Percentiles rank a stretch among this genome's conserved stretches.
Evolutionary conservation across 2,329 filamentous ascomycete species (phyloP).

Genomic region (Talaromyces islandicus): DNA sequence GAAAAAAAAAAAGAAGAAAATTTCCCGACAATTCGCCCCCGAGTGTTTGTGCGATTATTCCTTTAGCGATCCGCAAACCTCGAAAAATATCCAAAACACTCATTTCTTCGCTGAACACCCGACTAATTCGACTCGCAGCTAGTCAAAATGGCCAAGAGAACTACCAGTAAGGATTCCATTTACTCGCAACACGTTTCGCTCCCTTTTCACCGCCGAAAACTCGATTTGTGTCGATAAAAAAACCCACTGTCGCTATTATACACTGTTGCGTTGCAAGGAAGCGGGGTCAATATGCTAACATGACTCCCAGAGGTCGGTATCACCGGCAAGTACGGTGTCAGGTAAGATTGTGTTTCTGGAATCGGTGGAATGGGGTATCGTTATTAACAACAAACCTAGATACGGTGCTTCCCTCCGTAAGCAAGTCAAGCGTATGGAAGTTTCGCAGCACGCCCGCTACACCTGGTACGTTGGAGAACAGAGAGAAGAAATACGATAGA

Average conservation of each 20-base stretch:
- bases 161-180: conserved; percentile 11
- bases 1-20: background rate
- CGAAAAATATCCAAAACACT: background rate
- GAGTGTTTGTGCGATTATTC: background rate
- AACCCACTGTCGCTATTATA: background rate
- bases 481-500: background rate
- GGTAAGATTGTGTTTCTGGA: conserved; percentile 52
- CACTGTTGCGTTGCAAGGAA: background rate
- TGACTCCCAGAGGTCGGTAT: conserved; percentile 72
- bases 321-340: conserved; percentile 97
- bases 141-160: conserved; percentile 12
- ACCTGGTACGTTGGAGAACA: conserved; percentile 44
- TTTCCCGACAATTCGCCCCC: background rate
- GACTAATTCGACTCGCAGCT: conserved; percentile 7
- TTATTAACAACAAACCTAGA: conserved; percentile 45
- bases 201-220: background rate
- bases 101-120: background rate
- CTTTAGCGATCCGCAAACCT: conserved; percentile 2
- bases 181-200: background rate
- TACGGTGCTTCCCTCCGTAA: conserved; percentile 99
- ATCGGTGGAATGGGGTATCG: background rate
- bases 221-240: background rate
- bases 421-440: conserved; percentile 99
- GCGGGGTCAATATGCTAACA: conserved; percentile 14
- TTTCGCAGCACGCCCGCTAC: conserved; percentile 96